These are phyloP conservation scores for Trichosporon sp. DNA, from an alignment of 1,284 basidiomycete genomes.

Conservation along the genomic window DNA sequence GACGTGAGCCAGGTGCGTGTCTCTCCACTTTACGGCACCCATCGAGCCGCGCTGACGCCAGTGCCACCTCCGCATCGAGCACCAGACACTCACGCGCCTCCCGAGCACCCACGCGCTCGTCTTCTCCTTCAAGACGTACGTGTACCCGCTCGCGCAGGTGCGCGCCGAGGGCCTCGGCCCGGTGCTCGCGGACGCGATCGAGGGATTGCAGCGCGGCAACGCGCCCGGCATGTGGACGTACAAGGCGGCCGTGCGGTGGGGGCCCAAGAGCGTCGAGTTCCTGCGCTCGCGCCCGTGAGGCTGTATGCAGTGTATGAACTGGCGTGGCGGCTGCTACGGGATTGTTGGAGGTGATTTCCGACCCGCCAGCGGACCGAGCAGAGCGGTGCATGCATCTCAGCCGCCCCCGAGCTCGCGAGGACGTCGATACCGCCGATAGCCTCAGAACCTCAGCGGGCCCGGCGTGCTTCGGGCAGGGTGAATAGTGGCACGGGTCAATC, in stretches of 20 bases:
- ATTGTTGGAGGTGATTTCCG: too few species aligned
- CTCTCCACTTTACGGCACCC: not conserved
- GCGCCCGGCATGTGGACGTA: slow-evolving; percentile 19
- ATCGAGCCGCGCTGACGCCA: not conserved
- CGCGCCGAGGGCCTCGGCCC: slow-evolving; percentile 14
- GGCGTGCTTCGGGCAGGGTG: too few species aligned
- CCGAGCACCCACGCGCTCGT: slow-evolving; percentile 9
- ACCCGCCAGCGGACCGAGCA: too few species aligned
- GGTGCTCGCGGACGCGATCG: slow-evolving; percentile 17
- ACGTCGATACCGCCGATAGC: too few species aligned
- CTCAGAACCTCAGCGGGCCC: too few species aligned
- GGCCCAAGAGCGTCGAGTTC: slow-evolving; percentile 8
- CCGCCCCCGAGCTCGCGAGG: too few species aligned
- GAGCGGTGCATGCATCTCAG: too few species aligned
- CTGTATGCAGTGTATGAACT: not conserved
- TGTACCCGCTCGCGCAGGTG: slow-evolving; percentile 12
- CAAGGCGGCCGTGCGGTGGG: slow-evolving; percentile 19
- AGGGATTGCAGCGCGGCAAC: slow-evolving; percentile 18
- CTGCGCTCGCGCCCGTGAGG: slow-evolving; percentile 10
- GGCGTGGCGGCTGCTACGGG: too few species aligned
- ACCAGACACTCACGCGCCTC: slow-evolving; percentile 19
- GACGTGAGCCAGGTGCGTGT: slow-evolving; percentile 7
- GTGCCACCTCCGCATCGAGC: slow-evolving; percentile 14
- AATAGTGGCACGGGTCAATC: too few species aligned
- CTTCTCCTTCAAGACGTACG: slow-evolving; percentile 20